phyloP scores from a whole-genome alignment of 2,329 filamentous ascomycete genomes.

The Aspergillus fructus region DNA sequence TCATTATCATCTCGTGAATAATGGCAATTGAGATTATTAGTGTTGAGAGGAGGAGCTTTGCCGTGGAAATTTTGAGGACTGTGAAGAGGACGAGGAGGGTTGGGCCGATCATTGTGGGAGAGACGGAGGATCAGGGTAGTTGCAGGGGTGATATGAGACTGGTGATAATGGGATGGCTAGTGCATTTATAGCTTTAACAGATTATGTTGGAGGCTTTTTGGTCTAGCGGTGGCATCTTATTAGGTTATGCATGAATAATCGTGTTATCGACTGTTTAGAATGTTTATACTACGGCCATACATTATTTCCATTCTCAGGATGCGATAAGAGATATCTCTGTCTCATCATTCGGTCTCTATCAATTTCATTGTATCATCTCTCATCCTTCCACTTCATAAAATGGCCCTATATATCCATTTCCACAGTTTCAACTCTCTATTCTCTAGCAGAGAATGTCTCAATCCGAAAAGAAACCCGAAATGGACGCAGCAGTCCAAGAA shows the following conservation, averaged over 20 bases:
- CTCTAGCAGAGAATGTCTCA: background rate
- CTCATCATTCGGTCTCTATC: constrained; percentile 10
- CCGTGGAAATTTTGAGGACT: background rate
- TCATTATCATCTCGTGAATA: constrained; percentile 8
- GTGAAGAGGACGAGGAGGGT: background rate
- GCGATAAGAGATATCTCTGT: constrained; percentile 13
- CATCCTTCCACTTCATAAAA: background rate
- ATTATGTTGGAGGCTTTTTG: background rate
- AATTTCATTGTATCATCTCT: too few species aligned
- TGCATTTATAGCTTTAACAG: background rate
- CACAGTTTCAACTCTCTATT: too few species aligned
- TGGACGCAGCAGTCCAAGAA: background rate
- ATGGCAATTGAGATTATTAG: background rate
- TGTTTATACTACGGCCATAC: background rate
- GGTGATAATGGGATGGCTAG: background rate
- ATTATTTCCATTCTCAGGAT: background rate
- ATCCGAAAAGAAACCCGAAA: background rate
- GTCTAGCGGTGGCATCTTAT: too few species aligned
- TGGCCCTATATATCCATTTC: background rate
- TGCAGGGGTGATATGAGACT: background rate
- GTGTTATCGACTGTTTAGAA: too few species aligned
- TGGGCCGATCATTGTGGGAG: background rate
- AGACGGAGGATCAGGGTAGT: background rate
- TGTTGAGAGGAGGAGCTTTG: background rate
- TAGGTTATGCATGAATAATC: background rate